These are phyloP conservation scores for Geotrichum citri-aurantii DNA, from an alignment of 1,139 yeast genomes.

Conservation along the genomic window DNA sequence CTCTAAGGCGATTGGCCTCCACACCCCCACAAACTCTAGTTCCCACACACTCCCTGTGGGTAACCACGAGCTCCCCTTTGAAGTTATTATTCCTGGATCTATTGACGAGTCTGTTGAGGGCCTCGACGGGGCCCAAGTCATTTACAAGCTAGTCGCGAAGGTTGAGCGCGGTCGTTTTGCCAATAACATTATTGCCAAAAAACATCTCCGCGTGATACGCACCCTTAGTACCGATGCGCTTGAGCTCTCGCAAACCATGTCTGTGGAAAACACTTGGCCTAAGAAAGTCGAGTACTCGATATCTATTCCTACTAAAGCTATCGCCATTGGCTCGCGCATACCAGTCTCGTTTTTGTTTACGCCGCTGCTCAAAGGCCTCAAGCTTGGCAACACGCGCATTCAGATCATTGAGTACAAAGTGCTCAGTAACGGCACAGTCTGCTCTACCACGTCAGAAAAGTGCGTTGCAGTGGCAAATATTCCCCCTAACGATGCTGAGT, in stretches of 20 bases:
- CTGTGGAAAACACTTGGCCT: slow-evolving; percentile 97
- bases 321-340: slow-evolving; percentile 79
- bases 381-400: slow-evolving; percentile 64
- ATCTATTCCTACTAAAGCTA: slow-evolving; percentile 80
- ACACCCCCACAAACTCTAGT: slow-evolving; percentile 4
- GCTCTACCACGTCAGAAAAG: background rate
- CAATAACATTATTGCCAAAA: slow-evolving; percentile 57
- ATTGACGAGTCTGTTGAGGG: slow-evolving; percentile 90
- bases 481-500: slow-evolving; percentile 39
- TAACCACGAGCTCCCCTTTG: slow-evolving; percentile 87
- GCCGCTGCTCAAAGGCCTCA: slow-evolving; percentile 76
- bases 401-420: slow-evolving; percentile 51
- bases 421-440: slow-evolving; percentile 3
- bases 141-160: slow-evolving; percentile 70
- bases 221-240: slow-evolving; percentile 84
- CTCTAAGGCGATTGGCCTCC: slow-evolving; percentile 1
- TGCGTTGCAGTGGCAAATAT: slow-evolving; percentile 35
- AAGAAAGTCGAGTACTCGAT: slow-evolving; percentile 84
- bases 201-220: slow-evolving; percentile 76
- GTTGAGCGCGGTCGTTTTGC: slow-evolving; percentile 81
- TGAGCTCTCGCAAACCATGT: slow-evolving; percentile 85
- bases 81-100: slow-evolving; percentile 76
- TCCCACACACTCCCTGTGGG: slow-evolving; percentile 50
- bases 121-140: slow-evolving; percentile 74
- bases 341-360: slow-evolving; percentile 67